A percentile compares a stretch with the other conserved stretches of the same genome.
phyloP scores from a whole-genome alignment of 768 basidiomycete genomes.

The Trametes elegans region DNA sequence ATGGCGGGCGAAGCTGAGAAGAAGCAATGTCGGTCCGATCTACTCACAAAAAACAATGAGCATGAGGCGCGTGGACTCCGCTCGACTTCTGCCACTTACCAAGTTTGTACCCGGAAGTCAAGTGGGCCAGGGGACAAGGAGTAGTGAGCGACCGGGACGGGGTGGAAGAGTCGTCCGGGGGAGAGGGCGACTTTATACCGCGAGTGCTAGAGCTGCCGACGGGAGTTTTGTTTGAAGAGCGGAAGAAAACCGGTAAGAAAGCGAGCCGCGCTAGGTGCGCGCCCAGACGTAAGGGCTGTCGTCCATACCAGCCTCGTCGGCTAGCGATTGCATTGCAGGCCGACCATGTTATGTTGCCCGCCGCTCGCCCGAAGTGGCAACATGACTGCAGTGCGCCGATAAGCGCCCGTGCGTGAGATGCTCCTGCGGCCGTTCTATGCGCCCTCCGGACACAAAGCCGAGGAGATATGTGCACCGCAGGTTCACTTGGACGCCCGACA shows the following conservation, averaged over 20 bases:
- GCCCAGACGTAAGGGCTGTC: not conserved
- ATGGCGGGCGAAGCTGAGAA: conserved; percentile 12
- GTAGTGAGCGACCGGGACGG: too few species aligned
- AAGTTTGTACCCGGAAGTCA: too few species aligned
- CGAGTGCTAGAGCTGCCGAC: not conserved
- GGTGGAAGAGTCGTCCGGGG: not conserved
- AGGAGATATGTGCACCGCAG: not conserved
- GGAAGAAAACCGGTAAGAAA: conserved; percentile 6
- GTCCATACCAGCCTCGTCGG: conserved; percentile 13
- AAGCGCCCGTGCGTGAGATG: not conserved
- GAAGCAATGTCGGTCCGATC: not conserved
- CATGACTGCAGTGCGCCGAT: not conserved
- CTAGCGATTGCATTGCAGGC: conserved; percentile 12
- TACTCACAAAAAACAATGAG: not conserved
- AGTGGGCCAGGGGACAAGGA: too few species aligned
- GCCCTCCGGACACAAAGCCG: not conserved
- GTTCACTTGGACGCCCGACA: not conserved
- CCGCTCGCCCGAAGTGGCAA: not conserved
- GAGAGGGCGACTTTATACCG: not conserved
- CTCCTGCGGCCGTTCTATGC: not conserved
- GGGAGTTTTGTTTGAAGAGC: conserved; percentile 1
- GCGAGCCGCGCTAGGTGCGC: not conserved
- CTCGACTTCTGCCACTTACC: too few species aligned
- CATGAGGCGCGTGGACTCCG: too few species aligned
- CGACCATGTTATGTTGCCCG: not conserved